Percentiles rank a stretch among this genome's conserved stretches.
Evolutionary conservation across 352 stramenopile species (phyloP).

Genomic region (Phytopythium kandeliae): DNA sequence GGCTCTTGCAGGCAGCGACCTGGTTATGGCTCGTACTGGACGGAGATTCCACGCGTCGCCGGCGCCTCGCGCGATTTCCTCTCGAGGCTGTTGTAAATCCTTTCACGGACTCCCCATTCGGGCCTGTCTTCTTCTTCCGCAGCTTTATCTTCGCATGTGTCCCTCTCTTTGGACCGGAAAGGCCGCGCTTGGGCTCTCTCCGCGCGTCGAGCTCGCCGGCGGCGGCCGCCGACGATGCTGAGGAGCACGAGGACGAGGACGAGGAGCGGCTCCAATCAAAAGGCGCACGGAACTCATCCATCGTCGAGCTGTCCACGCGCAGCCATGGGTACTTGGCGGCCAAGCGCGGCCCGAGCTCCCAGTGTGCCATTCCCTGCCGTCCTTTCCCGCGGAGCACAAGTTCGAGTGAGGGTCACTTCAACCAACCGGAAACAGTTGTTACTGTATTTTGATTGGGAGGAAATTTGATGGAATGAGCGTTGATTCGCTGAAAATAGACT

Average conservation of each 20-base stretch:
- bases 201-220: neutral
- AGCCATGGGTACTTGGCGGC: constrained; percentile 74
- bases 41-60: constrained; percentile 1
- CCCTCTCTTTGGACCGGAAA: neutral
- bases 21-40: neutral
- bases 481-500: constrained; percentile 1
- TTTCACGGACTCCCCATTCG: too few species aligned
- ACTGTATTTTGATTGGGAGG: neutral
- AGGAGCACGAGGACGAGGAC: constrained; percentile 8
- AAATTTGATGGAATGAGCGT: neutral
- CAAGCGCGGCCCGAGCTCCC: constrained; percentile 49
- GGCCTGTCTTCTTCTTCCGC: neutral
- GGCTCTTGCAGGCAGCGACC: neutral
- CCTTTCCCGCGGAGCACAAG: neutral
- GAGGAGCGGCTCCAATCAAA: constrained; percentile 36
- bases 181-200: neutral
- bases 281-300: constrained; percentile 60
- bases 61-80: neutral
- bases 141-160: neutral
- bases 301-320: constrained; percentile 48
- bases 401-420: neutral
- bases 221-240: constrained; percentile 2
- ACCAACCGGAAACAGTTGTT: neutral
- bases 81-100: too few species aligned
- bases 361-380: constrained; percentile 8